Evolutionary conservation across 2,329 filamentous ascomycete genomes (phyloP), one percentile per base, ranked within the genome.

Genomic region (Xylariaceae sp.): DNA sequence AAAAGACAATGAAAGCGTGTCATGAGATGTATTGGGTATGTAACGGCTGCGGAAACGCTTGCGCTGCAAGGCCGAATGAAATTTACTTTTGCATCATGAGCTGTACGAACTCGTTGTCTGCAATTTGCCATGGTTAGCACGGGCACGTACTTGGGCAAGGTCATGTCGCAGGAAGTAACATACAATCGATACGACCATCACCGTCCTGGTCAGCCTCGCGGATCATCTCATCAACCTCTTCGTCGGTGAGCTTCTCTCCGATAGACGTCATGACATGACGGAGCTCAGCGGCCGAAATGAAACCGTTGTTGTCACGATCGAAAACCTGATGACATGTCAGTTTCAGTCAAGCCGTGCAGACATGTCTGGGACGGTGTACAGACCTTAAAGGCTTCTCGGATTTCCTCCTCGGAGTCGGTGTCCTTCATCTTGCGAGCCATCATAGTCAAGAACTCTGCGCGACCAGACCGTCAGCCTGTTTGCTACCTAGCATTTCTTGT

Each of bases 361-460:
- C 14, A 29, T 8, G 16, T 3, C 28, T 21, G 4, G 3, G n/a
- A 16, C 21, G 12, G 6, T 26, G 26, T 39, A 60, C 73, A 40
- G 52, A 91, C 89, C 83, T 93, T 93, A 85, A 94, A 94, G 12
- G 90, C 90, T 76, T 94, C 91, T 69, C 91, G 87, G 68, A 95
- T 95, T 76, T 95, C 91, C 79, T 95, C 91, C 78, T 95, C 91
- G 45, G 90, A 94, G 73, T 95, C 91, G 67, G 91, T 95, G 71
- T 94, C 91, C 83, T 94, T 94, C 91, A 95, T 95, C 81, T 95
- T 95, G 72, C 91, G 87, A 59, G 91, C 91, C 91, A 95, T 95
- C 91, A 95, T 95, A 64, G 91, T 95, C 61, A 95, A 82, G 78
- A 95, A 95, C 74, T 95, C 91, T 94, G 71, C 40, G 50, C 47